Percentiles rank a stretch among this genome's conserved stretches.
Conservation (phyloP, 768 basidiomycete genomes). For the Lanmaoa pseudosensibilis region DNA sequence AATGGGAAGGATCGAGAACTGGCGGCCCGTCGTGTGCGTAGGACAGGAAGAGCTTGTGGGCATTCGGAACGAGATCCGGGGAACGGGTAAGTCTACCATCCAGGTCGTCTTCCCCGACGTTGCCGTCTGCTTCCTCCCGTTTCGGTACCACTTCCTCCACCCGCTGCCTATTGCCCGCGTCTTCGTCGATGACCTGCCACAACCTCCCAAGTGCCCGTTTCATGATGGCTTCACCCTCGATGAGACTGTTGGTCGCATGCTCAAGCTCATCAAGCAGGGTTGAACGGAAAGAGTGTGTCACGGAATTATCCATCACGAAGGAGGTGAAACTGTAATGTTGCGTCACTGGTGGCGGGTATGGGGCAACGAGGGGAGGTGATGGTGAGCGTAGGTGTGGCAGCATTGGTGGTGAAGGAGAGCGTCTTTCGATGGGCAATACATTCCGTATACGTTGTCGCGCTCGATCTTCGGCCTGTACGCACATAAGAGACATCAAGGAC, state of each 20-base stretch:
- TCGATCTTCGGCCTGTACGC: constrained; percentile 69
- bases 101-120: constrained; percentile 38
- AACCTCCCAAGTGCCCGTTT: constrained; percentile 73
- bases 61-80: constrained; percentile 63
- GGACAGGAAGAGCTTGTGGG: constrained; percentile 67
- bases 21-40: constrained; percentile 45
- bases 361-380: constrained; percentile 74
- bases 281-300: constrained; percentile 83
- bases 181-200: constrained; percentile 80
- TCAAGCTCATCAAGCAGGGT: constrained; percentile 76
- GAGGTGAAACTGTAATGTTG: constrained; percentile 79
- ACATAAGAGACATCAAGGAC: constrained; percentile 9
- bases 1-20: constrained; percentile 61
- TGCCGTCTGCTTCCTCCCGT: constrained; percentile 66
- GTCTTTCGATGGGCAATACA: constrained; percentile 56
- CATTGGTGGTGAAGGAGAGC: constrained; percentile 69
- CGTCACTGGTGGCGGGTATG: constrained; percentile 66
- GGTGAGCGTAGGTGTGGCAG: constrained; percentile 77
- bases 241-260: constrained; percentile 76
- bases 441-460: constrained; percentile 78
- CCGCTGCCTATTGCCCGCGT: constrained; percentile 43
- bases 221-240: constrained; percentile 78
- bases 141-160: constrained; percentile 57
- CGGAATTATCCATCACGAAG: constrained; percentile 82
- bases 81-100: constrained; percentile 53